phyloP scores from a whole-genome alignment of 148 eudicot genomes.

The Chenopodium album region DNA sequence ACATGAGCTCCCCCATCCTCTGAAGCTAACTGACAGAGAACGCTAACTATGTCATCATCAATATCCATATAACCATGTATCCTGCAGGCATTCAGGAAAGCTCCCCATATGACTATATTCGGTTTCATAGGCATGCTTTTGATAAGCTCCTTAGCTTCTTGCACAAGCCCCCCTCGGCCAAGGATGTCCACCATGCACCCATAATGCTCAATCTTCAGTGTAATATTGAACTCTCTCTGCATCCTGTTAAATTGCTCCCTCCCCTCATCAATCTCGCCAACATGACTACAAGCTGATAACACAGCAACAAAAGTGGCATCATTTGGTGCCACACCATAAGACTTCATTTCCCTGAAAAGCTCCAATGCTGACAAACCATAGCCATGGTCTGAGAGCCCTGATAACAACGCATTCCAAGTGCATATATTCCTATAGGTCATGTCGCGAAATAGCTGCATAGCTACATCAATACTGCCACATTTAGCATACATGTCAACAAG shows the following conservation, averaged over 20 bases:
- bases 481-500: slow-evolving; percentile 53
- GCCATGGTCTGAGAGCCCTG: slow-evolving; percentile 37
- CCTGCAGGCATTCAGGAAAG: slow-evolving; percentile 34
- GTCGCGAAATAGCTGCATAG: slow-evolving; percentile 25
- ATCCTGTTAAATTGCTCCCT: slow-evolving; percentile 29
- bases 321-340: slow-evolving; percentile 29
- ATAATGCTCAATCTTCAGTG: slow-evolving; percentile 44
- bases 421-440: slow-evolving; percentile 25
- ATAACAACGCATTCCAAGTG: slow-evolving; percentile 48
- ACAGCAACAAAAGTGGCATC: slow-evolving; percentile 41
- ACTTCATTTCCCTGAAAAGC: slow-evolving; percentile 32
- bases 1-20: slow-evolving; percentile 43
- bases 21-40: slow-evolving; percentile 30
- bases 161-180: slow-evolving; percentile 37
- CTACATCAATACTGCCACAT: slow-evolving; percentile 40
- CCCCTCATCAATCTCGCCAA: slow-evolving; percentile 33
- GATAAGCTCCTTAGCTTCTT: slow-evolving; percentile 37
- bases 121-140: slow-evolving; percentile 46
- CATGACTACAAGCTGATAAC: slow-evolving; percentile 45
- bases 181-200: slow-evolving; percentile 48
- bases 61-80: slow-evolving; percentile 33
- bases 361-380: slow-evolving; percentile 28
- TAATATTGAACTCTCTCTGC: slow-evolving; percentile 24
- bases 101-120: slow-evolving; percentile 39
- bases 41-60: slow-evolving; percentile 12